A percentile compares a stretch with the other conserved stretches of the same genome.
Conservation (phyloP, 75 land plant species). For the Pinus taeda region DNA sequence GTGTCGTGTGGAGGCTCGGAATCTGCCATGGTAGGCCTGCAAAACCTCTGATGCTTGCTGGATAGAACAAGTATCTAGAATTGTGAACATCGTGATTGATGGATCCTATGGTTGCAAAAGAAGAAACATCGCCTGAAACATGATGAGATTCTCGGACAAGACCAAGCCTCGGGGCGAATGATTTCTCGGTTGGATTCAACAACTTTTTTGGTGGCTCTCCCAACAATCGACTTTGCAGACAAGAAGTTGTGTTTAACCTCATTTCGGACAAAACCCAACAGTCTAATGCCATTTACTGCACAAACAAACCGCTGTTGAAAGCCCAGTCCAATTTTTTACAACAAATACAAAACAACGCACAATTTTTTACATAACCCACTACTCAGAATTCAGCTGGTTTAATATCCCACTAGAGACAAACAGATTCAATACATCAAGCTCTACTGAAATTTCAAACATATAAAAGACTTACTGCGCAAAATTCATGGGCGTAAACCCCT, state of each 20-base stretch:
- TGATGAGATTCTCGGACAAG: not conserved
- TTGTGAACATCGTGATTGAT: not conserved
- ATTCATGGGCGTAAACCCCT: not conserved
- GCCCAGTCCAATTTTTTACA: not conserved
- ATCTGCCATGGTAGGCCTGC: not conserved
- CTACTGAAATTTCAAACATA: not conserved
- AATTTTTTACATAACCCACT: not conserved
- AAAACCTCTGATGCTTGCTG: not conserved
- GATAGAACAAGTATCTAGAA: not conserved
- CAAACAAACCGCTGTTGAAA: no score
- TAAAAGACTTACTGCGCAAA: not conserved
- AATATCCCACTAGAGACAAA: not conserved
- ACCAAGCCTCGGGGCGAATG: not conserved
- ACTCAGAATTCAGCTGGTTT: not conserved
- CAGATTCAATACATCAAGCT: not conserved
- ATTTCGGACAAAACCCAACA: not conserved
- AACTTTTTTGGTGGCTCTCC: not conserved
- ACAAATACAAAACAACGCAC: not conserved
- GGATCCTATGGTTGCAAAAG: not conserved
- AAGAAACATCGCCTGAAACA: not conserved
- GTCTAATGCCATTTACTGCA: no score
- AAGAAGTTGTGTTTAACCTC: not conserved
- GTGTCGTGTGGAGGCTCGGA: not conserved
- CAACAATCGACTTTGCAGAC: not conserved
- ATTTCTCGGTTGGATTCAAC: not conserved